Evolutionary conservation across 2,329 filamentous ascomycete genomes (phyloP), one percentile per base, ranked within the genome.

Genomic region (Cryphonectria parasitica): DNA sequence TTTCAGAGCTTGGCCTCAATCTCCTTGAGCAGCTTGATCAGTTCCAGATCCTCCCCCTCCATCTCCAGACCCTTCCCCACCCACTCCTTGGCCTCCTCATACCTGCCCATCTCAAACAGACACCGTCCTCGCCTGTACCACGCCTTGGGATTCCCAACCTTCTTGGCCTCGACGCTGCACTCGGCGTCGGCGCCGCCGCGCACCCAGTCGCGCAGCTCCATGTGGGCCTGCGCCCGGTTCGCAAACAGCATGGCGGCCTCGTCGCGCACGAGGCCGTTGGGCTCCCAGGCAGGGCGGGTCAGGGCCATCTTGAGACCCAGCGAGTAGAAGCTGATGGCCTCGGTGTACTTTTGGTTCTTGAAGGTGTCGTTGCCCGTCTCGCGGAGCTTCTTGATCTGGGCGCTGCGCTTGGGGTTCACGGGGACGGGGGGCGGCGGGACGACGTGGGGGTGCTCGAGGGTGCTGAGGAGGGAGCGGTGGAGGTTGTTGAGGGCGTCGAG

Each of bases 271-370:
- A 98, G 84, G 17, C 90, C 90, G 19, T 89, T 87, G 0, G 95
- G 94, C 82, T 99, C 96, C 96, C 96, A 99, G 19, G 88, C 82
- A 0, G 96, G 95, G 4, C 96, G 87, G 11, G 86, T 86, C 54
- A 94, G 83, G 3, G 94, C 95, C 95, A 98, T 97, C 74, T 96
- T 90, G 69, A 98, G 87, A 1, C 93, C 95, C n/a, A 95, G 88
- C 0, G 88, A 88, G 84, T 98, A 98, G 75, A 95, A 87, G 75
- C 90, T 90, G 75, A 94, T 86, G 4, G 95, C 95, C 68, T 97
- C 93, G 69, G 81, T 82, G 82, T 92, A 89, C 75, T 89, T 87
- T 76, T 87, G 87, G 82, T 95, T 95, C 81, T 93, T 92, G 85
- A 93, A 95, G 75, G 92, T 89, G 71, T 84, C 84, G 84, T 97